Evolutionary conservation across 176 grass and related monocot genomes (phyloP), one percentile per base, ranked within the genome.

Genomic region (Thalia dealbata): DNA sequence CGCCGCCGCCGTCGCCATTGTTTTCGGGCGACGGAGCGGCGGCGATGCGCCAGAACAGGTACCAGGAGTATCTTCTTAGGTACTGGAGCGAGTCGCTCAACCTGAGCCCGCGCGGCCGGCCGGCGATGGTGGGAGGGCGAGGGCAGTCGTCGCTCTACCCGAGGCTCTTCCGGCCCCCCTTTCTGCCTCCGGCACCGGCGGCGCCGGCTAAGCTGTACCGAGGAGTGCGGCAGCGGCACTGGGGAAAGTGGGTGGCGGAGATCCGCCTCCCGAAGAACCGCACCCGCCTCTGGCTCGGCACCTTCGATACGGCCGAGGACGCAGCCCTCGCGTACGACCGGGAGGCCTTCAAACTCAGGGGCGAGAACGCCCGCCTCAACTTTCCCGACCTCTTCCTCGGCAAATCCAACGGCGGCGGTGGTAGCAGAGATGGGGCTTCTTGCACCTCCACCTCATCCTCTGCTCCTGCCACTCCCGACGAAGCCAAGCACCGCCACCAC

Each of bases 231-330:
- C 89, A 91, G 83, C 78, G 89, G 14, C 89, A 91, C 78, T 91
- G 89, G 89, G 89, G 89, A 64, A 91, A 88, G 80, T 91, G 89
- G 89, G 89, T 91, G 28, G 89, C 89, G 38, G 85, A 91, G 89
- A 91, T 91, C 78, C 85, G 89, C 22, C 85, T 88, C 43, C 89
- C 89, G 25, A 83, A 83, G 32, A 86, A 88, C 83, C 89, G 89
- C 28, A 88, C 86, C 61, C 83, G 89, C 56, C 89, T 92, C 73
- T 92, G 89, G 89, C 89, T 92, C 81, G 89, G 89, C 75, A 92
- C 89, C 75, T 92, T 92, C 75, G 89, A 92, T 83, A 92, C 83
- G 21, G 89, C 89, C 16, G 89, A 92, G 81, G 89, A 83, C 73
- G 73, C 73, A 0, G 73, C 73, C 73, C 56, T 75, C 14, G 73